Percentiles rank a stretch among this genome's conserved stretches.
Conservation (phyloP, 345 rosid species). For the Sonneratia alba region DNA sequence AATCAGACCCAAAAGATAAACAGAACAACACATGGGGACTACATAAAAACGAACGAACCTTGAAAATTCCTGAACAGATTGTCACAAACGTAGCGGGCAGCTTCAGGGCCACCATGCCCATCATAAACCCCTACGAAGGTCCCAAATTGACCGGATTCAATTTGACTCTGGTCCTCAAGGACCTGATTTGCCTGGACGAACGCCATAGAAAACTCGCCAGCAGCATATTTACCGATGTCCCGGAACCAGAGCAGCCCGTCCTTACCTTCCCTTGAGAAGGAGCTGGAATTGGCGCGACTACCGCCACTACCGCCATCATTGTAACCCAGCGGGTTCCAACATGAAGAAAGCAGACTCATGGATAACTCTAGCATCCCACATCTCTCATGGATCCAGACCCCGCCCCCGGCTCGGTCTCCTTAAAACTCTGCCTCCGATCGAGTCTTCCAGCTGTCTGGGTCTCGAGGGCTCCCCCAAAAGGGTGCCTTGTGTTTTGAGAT, state of each 20-base stretch:
- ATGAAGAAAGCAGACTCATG: slow-evolving; percentile 78
- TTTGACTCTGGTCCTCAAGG: slow-evolving; percentile 80
- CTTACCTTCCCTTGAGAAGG: slow-evolving; percentile 41
- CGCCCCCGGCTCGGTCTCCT: slow-evolving; percentile 9
- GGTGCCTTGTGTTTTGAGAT: slow-evolving; percentile 12
- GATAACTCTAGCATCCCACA: slow-evolving; percentile 86
- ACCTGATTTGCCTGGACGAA: slow-evolving; percentile 83
- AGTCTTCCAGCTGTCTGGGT: slow-evolving; percentile 13
- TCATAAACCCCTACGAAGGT: slow-evolving; percentile 89
- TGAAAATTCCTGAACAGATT: slow-evolving; percentile 61
- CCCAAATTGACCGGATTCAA: slow-evolving; percentile 85
- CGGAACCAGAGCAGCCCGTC: slow-evolving; percentile 77
- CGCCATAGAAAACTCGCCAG: slow-evolving; percentile 87
- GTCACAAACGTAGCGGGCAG: slow-evolving; percentile 81
- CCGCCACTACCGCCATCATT: slow-evolving; percentile 15
- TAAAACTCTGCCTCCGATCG: slow-evolving; percentile 4
- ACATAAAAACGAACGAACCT: slow-evolving; percentile 35
- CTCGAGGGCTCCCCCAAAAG: slow-evolving; percentile 10
- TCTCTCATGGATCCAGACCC: slow-evolving; percentile 44
- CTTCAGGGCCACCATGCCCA: slow-evolving; percentile 89
- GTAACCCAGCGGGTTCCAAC: slow-evolving; percentile 71
- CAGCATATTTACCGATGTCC: slow-evolving; percentile 54
- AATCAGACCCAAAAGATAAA: not conserved
- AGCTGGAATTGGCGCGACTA: slow-evolving; percentile 11
- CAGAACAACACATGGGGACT: not conserved